A percentile compares a stretch with the other conserved stretches of the same genome.
phyloP scores from a whole-genome alignment of 2,329 filamentous ascomycete species.

The Fusarium torulosum region DNA sequence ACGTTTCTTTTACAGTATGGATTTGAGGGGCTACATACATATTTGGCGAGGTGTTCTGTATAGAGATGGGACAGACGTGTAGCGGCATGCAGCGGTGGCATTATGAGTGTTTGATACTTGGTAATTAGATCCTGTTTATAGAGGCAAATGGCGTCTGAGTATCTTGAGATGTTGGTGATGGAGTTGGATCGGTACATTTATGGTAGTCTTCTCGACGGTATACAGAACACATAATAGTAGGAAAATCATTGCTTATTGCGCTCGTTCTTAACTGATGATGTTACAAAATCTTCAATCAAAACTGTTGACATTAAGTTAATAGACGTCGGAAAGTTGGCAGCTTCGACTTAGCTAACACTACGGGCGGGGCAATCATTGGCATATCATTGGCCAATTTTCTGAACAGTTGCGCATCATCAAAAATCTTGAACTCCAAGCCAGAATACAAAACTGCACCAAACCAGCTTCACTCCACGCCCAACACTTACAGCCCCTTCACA shows the following conservation, averaged over 20 bases:
- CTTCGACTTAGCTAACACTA: background rate
- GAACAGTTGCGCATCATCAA: constrained; percentile 34
- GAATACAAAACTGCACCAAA: constrained; percentile 23
- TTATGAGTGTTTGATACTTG: constrained; percentile 24
- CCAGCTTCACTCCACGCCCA: background rate
- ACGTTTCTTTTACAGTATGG: constrained; percentile 34
- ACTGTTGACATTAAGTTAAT: too few species aligned
- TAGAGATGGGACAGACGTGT: constrained; percentile 17
- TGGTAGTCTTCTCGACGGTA: background rate
- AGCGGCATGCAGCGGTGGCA: constrained; percentile 14
- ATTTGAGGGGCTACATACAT: constrained; percentile 17
- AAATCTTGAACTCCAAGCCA: constrained; percentile 38
- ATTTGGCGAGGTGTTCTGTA: constrained; percentile 24
- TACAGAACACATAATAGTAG: background rate
- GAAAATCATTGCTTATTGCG: background rate
- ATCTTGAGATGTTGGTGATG: constrained; percentile 1
- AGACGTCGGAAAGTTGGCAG: too few species aligned
- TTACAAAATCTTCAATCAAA: too few species aligned
- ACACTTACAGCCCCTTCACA: background rate
- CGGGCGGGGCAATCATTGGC: constrained; percentile 18
- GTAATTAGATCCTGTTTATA: constrained; percentile 22
- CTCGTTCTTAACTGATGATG: background rate
- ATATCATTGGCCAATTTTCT: constrained; percentile 35
- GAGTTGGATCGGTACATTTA: background rate
- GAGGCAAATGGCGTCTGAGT: constrained; percentile 18